Conservation (phyloP, 345 rosid species). For the Bruguiera gymnorhiza region DNA sequence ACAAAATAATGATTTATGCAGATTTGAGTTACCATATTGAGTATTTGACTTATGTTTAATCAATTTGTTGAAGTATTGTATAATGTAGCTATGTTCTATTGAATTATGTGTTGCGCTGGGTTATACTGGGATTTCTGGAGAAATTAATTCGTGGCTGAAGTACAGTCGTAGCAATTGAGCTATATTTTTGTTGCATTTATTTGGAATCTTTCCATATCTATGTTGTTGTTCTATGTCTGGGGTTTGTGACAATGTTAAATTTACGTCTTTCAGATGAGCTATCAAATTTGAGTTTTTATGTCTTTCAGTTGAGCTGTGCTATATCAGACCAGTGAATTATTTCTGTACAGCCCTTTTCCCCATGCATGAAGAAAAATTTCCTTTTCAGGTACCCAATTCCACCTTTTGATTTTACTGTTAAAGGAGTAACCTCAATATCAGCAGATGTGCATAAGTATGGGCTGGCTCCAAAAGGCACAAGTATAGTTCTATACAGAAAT, state of each 20-base stretch:
- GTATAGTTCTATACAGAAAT: conserved; percentile 84
- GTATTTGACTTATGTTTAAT: not conserved
- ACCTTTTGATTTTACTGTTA: conserved; percentile 81
- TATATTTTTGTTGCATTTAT: not conserved
- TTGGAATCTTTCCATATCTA: not conserved
- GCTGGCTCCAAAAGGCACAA: conserved; percentile 94
- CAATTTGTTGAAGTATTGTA: not conserved
- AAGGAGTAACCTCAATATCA: conserved; percentile 87
- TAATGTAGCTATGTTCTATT: not conserved
- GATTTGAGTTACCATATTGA: not conserved
- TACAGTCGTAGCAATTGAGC: not conserved
- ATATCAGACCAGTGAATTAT: not conserved
- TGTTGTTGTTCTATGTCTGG: not conserved
- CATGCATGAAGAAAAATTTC: conserved; percentile 1
- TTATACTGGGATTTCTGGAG: not conserved
- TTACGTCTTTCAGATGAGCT: not conserved
- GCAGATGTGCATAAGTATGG: conserved; percentile 96
- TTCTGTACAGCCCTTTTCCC: not conserved
- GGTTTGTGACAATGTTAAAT: not conserved
- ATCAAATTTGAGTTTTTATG: not conserved
- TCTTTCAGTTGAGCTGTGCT: too few relatives aligned
- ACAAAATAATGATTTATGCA: not conserved
- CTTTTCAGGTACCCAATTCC: conserved; percentile 68
- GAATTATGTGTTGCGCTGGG: not conserved
- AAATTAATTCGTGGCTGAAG: not conserved